Evolutionary conservation across 2,329 filamentous ascomycete genomes (phyloP), one percentile per base, ranked within the genome.

Genomic region (Penicillium sp.): DNA sequence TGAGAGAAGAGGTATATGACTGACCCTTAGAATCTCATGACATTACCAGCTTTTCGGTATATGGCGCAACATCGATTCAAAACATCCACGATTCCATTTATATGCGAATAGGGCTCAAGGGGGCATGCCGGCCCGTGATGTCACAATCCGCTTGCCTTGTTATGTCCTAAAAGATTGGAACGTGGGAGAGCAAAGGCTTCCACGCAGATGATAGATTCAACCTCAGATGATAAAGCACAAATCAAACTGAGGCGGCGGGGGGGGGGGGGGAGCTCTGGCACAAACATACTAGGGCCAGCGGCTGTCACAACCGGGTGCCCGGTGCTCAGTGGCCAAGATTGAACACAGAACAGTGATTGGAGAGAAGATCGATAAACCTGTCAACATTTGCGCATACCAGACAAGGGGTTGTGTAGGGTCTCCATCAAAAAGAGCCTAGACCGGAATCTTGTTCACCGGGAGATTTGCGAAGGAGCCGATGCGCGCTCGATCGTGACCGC

Each of bases 281-380:
- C 61, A 62, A 54, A 60, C 31, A 60, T 21, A 45, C 53, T 27
- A 50, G 19, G 39, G 48, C 57, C 37, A 50, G 52, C 29, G 47
- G 23, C 56, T 55, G 64, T 66, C 56, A 59, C 64, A 60, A 44
- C 54, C 10, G 31, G 57, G 57, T 62, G 46, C 29, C 11, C 13
- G 27, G 27, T 29, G 61, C 11, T 55, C 55, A 59, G 54, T 60
- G 39, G 59, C 10, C 61, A 60, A 54, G 43, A 53, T 59, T 29
- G 55, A 63, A 61, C 48, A 9, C 23, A 37, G 23, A 27, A 33
- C 39, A 39, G 31, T 53, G 49, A 63, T 59, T 65, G 57, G 53
- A 39, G 46, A 48, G 43, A 46, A 13, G 25, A 54, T 42, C 33
- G 50, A 53, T n/a, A 16, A 43, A 46, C 13, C 33, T 53, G 48